phyloP scores from a whole-genome alignment of 208 protist genomes.

The Crithidia thermophila region DNA sequence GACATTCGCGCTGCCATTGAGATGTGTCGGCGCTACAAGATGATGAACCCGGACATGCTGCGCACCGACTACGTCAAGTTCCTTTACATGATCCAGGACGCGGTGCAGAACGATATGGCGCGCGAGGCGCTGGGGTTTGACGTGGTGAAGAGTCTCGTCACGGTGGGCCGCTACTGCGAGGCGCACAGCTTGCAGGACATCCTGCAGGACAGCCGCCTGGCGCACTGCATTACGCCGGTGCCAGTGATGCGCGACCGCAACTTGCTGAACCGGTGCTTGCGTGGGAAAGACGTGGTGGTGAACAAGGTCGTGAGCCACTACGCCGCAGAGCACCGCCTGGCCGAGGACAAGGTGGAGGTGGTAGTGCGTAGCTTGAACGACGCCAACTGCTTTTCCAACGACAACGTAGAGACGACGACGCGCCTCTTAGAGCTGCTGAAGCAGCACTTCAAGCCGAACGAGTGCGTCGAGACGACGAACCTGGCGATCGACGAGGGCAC shows the following conservation, averaged over 20 bases:
- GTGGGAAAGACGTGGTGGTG: slow-evolving; percentile 84
- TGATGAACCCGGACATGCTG: slow-evolving; percentile 95
- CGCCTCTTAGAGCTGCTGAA: slow-evolving; percentile 76
- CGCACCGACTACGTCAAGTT: slow-evolving; percentile 94
- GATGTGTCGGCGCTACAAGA: slow-evolving; percentile 92
- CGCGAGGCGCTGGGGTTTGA: slow-evolving; percentile 82
- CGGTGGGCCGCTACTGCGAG: slow-evolving; percentile 76
- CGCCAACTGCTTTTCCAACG: slow-evolving; percentile 90
- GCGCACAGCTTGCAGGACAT: slow-evolving; percentile 54
- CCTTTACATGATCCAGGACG: slow-evolving; percentile 92
- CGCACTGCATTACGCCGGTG: slow-evolving; percentile 91
- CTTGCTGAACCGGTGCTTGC: slow-evolving; percentile 83
- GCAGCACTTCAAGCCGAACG: slow-evolving; percentile 73
- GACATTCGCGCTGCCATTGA: slow-evolving; percentile 79
- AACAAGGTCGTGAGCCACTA: slow-evolving; percentile 72
- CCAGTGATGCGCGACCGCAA: slow-evolving; percentile 70
- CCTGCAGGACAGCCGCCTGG: slow-evolving; percentile 66
- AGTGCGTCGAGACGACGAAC: slow-evolving; percentile 39
- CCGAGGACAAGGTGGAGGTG: slow-evolving; percentile 69
- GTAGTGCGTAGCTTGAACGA: slow-evolving; percentile 91
- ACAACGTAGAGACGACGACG: slow-evolving; percentile 81
- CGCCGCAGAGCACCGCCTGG: slow-evolving; percentile 29
- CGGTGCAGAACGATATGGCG: slow-evolving; percentile 71
- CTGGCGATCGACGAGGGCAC: slow-evolving; percentile 84
- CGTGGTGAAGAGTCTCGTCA: slow-evolving; percentile 70